Conservation (phyloP, 2,329 filamentous ascomycete species). For the Colletotrichum siamense region DNA sequence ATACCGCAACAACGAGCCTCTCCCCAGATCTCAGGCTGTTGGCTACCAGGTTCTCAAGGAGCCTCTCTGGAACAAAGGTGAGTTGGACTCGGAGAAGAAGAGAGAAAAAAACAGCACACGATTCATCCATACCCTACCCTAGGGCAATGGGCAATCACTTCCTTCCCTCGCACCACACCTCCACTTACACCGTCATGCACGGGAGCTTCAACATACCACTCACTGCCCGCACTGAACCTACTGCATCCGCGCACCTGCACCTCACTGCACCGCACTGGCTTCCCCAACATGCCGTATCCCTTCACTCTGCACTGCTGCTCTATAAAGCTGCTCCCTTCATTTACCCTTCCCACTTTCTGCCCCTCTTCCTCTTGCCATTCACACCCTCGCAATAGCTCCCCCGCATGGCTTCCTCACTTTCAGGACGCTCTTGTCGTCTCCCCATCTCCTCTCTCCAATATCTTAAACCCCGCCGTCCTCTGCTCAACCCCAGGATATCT, state of each 20-base stretch:
- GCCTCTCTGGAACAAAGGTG: conserved; percentile 72
- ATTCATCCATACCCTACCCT: not conserved
- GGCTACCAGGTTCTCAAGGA: conserved; percentile 68
- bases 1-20: conserved; percentile 57
- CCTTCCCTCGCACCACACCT: not conserved
- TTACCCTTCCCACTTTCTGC: not conserved
- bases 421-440: conserved; percentile 17
- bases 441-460: not conserved
- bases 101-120: not conserved
- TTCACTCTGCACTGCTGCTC: conserved; percentile 8
- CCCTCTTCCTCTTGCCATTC: not conserved
- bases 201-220: not conserved
- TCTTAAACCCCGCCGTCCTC: not conserved
- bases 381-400: not conserved
- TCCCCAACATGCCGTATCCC: conserved; percentile 20
- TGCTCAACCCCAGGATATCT: not conserved
- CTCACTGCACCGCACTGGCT: conserved; percentile 10
- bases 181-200: conserved; percentile 7
- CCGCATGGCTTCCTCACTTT: conserved; percentile 19
- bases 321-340: conserved; percentile 14
- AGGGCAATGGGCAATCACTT: not conserved
- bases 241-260: not conserved
- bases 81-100: conserved; percentile 23
- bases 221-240: conserved; percentile 10
- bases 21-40: conserved; percentile 54